Base-by-base conservation (phyloP, 179 eudicot genomes). In the Heliamphora pulchella region DNA sequence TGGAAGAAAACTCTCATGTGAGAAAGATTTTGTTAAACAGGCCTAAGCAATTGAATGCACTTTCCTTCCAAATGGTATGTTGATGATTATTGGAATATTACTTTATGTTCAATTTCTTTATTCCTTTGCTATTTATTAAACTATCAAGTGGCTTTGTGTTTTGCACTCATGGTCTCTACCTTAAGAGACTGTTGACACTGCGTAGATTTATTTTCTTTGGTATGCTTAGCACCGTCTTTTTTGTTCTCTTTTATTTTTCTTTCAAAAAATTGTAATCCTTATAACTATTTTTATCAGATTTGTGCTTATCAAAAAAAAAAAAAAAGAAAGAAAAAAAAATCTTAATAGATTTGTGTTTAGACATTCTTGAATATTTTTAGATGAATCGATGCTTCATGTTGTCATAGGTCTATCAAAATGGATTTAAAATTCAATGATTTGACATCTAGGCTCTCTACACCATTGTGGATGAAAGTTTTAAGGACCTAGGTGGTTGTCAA, bases 21-120 rank as follows among this genome's bases (percentile, higher is more conserved):
- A 87, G 80, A 81, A 85, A 70, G 50, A 63, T 92, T 71, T 73
- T 82, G 48, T 65, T 94, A 79, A 94, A 94, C 78, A 91, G 98
- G 83, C 90, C 98, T 44, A 92, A 86, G 87, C 97, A 94, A 81
- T 84, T 94, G 78, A 94, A 94, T 91, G 98, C 97, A 55, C 90
- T 94, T 66, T 89, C 92, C 14, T 78, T 72, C 64, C 79, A 75
- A 71, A 94, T 94, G 98, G 98, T 94, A 90, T 78, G 87, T 20
- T 10, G 48, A 69, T 74, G n/a, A 58, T 63, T 10, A 48, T 46
- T 63, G 1, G 51, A 44, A 10, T 67, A 13, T 14, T 63, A 13
- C 71, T 47, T 46, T 72, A 17, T 71, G 10, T n/a, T 75, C 68
- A 54, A 74, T 61, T 50, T 39, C 4, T 18, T 59, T 63, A 8